Conservation (phyloP, 345 rosid genomes). For the Salix koriyanagi region DNA sequence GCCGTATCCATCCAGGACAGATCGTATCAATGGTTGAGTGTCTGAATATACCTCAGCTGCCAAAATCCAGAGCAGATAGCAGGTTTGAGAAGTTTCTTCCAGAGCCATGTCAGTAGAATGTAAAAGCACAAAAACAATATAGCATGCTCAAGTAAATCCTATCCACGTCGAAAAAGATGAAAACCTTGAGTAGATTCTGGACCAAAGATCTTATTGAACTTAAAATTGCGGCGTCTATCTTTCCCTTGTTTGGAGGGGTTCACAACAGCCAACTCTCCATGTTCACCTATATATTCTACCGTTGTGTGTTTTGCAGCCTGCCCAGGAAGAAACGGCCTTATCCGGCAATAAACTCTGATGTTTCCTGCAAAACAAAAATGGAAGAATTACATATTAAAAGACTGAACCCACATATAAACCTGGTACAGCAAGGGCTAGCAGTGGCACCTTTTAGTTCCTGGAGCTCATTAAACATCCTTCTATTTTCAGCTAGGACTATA, state of each 20-base stretch:
- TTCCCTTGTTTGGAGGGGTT: constrained; percentile 78
- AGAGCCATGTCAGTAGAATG: background rate
- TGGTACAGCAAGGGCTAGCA: background rate
- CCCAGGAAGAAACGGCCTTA: too few relatives aligned
- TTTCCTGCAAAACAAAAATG: too few relatives aligned
- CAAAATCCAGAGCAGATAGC: constrained; percentile 17
- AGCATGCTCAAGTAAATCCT: background rate
- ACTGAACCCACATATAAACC: background rate
- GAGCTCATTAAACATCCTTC: constrained; percentile 76
- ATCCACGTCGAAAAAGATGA: background rate
- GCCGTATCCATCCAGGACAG: too few relatives aligned
- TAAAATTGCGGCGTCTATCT: constrained; percentile 61
- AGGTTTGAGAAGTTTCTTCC: constrained; percentile 12
- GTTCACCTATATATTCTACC: too few relatives aligned
- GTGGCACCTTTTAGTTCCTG: constrained; percentile 82
- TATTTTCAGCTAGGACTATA: constrained; percentile 70
- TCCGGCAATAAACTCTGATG: too few relatives aligned
- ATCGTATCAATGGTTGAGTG: constrained; percentile 64
- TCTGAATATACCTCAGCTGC: constrained; percentile 79
- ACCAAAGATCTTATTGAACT: constrained; percentile 73
- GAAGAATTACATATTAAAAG: too few relatives aligned
- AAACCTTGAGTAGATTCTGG: constrained; percentile 80
- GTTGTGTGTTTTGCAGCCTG: too few relatives aligned
- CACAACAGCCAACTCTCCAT: constrained; percentile 46
- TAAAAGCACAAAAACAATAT: background rate